Conservation (phyloP, 306 rosid genomes). For the Inga leiocalycina region DNA sequence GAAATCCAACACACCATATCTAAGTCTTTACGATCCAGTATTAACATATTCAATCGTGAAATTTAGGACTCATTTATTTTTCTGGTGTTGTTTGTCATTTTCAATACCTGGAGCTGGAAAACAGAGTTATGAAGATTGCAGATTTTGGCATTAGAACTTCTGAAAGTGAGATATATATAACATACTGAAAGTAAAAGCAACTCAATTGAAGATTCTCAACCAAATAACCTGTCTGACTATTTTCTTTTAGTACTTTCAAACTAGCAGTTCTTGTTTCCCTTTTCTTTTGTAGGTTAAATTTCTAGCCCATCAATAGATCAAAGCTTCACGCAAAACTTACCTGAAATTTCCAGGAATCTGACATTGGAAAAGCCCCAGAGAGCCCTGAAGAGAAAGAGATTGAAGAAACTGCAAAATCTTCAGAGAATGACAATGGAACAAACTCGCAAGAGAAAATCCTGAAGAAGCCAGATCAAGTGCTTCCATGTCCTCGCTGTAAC, state of each 20-base stretch:
- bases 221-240: neutral
- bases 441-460: constrained; percentile 55
- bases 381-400: constrained; percentile 37
- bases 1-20: neutral
- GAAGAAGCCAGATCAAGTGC: constrained; percentile 84
- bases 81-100: neutral
- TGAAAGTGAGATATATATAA: neutral
- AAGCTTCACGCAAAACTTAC: neutral
- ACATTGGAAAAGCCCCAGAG: constrained; percentile 37
- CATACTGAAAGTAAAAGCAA: neutral
- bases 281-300: too few relatives aligned
- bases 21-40: neutral
- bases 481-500: constrained; percentile 88
- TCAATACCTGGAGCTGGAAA: constrained; percentile 17
- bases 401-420: constrained; percentile 45
- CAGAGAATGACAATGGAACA: constrained; percentile 52
- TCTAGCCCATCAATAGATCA: neutral
- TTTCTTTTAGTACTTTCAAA: neutral
- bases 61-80: neutral
- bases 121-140: neutral
- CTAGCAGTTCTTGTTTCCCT: neutral
- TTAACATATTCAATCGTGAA: neutral
- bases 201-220: neutral
- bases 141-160: neutral
- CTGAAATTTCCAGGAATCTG: constrained; percentile 54